A percentile compares a stretch with the other conserved stretches of the same genome.
These are phyloP conservation scores for Cladophialophora immunda DNA, from an alignment of 2,329 filamentous ascomycete species.

Conservation along the genomic window DNA sequence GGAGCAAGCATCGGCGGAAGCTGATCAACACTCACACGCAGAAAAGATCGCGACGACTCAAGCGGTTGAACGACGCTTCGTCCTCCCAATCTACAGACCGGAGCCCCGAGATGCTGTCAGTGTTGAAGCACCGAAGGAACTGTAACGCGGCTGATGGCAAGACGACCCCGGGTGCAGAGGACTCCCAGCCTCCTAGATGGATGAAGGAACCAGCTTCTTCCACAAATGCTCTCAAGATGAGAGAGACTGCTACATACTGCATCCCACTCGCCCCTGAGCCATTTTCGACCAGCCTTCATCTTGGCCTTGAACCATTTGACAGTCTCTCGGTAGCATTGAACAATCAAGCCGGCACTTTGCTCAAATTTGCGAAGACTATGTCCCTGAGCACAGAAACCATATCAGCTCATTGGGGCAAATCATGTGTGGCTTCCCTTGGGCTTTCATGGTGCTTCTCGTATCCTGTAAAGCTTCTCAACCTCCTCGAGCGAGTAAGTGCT, in stretches of 20 bases:
- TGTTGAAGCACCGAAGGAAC: background rate
- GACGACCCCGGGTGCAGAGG: background rate
- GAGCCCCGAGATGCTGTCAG: background rate
- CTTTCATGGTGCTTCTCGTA: constrained; percentile 15
- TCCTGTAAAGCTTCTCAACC: constrained; percentile 10
- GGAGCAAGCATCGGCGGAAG: constrained; percentile 15
- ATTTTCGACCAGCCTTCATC: background rate
- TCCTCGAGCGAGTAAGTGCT: constrained; percentile 13
- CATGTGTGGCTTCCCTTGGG: constrained; percentile 7
- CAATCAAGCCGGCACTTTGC: constrained; percentile 1
- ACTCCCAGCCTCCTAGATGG: background rate
- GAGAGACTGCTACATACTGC: background rate
- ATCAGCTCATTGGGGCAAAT: constrained; percentile 15
- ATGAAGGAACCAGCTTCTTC: background rate
- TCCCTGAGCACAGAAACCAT: background rate
- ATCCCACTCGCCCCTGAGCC: background rate
- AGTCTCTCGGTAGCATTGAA: background rate
- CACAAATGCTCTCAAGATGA: background rate
- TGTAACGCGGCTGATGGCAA: background rate
- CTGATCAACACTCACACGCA: constrained; percentile 15
- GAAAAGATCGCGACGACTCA: constrained; percentile 15
- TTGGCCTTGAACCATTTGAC: background rate
- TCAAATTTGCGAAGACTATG: constrained; percentile 11
- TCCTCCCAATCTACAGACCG: no score
- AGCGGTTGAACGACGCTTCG: constrained; percentile 2